A percentile compares a stretch with the other conserved stretches of the same genome.
These are phyloP conservation scores for Ceriops decandra DNA, from an alignment of 345 rosid species.

Conservation along the genomic window DNA sequence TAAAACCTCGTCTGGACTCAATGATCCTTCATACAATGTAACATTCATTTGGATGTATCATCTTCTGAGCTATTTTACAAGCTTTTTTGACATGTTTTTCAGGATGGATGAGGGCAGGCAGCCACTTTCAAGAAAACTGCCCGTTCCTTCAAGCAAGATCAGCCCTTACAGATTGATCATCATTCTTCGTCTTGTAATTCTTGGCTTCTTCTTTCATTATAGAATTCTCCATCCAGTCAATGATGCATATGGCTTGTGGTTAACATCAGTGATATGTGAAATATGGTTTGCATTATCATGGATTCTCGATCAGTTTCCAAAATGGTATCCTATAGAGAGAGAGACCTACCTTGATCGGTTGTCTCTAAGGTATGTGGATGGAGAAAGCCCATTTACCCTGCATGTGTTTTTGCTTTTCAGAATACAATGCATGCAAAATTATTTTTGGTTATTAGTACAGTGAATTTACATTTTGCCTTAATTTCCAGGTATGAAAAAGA, in stretches of 20 bases:
- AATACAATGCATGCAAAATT: too few species aligned
- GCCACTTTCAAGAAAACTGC: slow-evolving; percentile 94
- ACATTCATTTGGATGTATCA: not conserved
- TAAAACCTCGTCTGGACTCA: not conserved
- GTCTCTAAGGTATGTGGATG: slow-evolving; percentile 64
- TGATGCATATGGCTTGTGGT: slow-evolving; percentile 90
- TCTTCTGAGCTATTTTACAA: slow-evolving; percentile 13
- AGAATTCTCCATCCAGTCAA: slow-evolving; percentile 87
- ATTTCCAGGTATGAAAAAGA: slow-evolving; percentile 85
- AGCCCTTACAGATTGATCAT: slow-evolving; percentile 88
- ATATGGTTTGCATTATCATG: slow-evolving; percentile 98
- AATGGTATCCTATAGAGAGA: slow-evolving; percentile 84
- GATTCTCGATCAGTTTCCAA: slow-evolving; percentile 98
- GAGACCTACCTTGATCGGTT: slow-evolving; percentile 97
- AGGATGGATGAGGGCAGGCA: slow-evolving; percentile 99
- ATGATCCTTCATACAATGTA: not conserved
- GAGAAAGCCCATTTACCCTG: not conserved
- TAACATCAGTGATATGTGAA: slow-evolving; percentile 95
- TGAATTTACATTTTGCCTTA: slow-evolving; percentile 5
- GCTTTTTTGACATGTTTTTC: slow-evolving; percentile 23
- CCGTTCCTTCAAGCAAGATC: slow-evolving; percentile 93
- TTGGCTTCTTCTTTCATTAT: slow-evolving; percentile 90
- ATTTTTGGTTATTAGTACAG: not conserved
- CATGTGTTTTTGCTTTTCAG: not conserved
- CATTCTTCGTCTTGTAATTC: slow-evolving; percentile 76